Conservation (phyloP, 2,329 filamentous ascomycete species). For the Pseudogymnoascus verrucosus region DNA sequence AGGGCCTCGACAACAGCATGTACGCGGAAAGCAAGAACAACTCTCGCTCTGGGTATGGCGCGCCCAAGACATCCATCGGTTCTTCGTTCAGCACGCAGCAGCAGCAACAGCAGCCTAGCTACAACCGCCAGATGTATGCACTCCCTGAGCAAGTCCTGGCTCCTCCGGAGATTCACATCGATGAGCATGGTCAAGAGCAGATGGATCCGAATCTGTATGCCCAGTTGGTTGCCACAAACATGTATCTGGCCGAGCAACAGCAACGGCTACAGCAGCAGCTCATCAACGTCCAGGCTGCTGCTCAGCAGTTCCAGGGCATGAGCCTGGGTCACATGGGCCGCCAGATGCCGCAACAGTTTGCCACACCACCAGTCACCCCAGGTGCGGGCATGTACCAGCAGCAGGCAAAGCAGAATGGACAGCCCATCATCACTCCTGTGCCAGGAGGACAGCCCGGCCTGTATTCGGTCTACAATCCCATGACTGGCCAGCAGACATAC, state of each 20-base stretch:
- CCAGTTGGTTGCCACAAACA: slow-evolving; percentile 81
- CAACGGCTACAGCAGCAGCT: slow-evolving; percentile 92
- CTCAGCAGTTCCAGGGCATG: slow-evolving; percentile 74
- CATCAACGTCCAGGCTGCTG: slow-evolving; percentile 70
- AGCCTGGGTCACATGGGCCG: slow-evolving; percentile 50
- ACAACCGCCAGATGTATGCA: slow-evolving; percentile 52
- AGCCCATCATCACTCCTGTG: slow-evolving; percentile 38
- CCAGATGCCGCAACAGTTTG: slow-evolving; percentile 35
- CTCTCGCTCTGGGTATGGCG: slow-evolving; percentile 18
- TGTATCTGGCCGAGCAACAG: slow-evolving; percentile 90
- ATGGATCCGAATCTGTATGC: slow-evolving; percentile 84
- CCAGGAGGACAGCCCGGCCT: slow-evolving; percentile 65
- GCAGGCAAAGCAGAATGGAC: slow-evolving; percentile 24
- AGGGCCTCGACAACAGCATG: slow-evolving; percentile 24
- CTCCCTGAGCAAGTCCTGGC: slow-evolving; percentile 79
- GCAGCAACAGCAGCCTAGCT: slow-evolving; percentile 31
- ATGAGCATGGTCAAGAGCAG: slow-evolving; percentile 58
- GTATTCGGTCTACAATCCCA: slow-evolving; percentile 75
- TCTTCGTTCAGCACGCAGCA: slow-evolving; percentile 17
- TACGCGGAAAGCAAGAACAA: slow-evolving; percentile 25
- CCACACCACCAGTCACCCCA: slow-evolving; percentile 43
- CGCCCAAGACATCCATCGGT: slow-evolving; percentile 25
- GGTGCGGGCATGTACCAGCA: slow-evolving; percentile 46
- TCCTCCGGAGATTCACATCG: slow-evolving; percentile 71
- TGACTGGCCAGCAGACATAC: slow-evolving; percentile 76